Evolutionary conservation across 2,329 filamentous ascomycete genomes (phyloP).

Genomic region (Fusarium floridanum): DNA sequence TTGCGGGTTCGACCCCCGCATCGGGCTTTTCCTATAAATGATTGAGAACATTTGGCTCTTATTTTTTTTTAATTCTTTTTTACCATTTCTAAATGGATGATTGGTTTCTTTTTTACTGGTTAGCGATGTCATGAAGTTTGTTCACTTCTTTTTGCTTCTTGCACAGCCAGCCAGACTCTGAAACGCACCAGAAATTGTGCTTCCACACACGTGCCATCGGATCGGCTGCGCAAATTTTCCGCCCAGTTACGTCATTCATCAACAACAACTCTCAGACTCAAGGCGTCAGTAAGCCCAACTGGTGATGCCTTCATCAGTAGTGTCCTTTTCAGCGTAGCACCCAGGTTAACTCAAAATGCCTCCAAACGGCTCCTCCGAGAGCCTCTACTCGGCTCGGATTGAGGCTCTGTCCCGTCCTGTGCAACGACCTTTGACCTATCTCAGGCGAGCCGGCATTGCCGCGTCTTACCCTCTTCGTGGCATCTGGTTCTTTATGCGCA

Average conservation of each 20-base stretch:
- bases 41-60: neutral
- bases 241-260: constrained; percentile 24
- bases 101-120: neutral
- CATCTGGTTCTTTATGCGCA: constrained; percentile 83
- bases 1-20: constrained; percentile 67
- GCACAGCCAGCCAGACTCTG: neutral
- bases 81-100: rapidly evolving
- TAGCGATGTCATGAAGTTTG: neutral
- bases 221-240: constrained; percentile 26
- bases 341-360: constrained; percentile 34
- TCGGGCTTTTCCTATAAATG: constrained; percentile 54
- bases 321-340: neutral
- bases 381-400: constrained; percentile 25
- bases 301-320: constrained; percentile 29
- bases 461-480: constrained; percentile 75
- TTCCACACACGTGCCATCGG: constrained; percentile 9
- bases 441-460: constrained; percentile 59
- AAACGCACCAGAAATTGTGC: neutral
- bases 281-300: neutral
- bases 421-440: constrained; percentile 56
- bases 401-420: constrained; percentile 43
- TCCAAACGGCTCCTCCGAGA: constrained; percentile 13
- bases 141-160: neutral
- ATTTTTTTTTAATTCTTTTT: neutral
- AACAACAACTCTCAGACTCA: neutral